phyloP scores from a whole-genome alignment of 345 rosid species.

The Hibiscus mutabilis region DNA sequence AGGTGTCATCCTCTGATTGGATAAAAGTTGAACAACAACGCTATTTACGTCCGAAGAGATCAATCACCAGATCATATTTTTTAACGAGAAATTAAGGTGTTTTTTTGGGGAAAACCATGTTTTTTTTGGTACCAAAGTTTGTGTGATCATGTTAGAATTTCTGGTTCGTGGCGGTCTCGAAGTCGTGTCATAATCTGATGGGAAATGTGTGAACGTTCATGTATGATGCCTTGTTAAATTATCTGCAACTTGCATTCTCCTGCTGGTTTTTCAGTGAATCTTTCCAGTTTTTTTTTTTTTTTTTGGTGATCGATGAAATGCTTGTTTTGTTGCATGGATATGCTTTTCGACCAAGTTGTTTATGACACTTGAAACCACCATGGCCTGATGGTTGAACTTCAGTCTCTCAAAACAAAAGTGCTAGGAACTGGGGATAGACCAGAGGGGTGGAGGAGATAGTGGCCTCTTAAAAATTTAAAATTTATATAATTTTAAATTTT shows the following conservation, averaged over 20 bases:
- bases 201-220: conserved; percentile 3
- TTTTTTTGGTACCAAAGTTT: neutral
- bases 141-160: neutral
- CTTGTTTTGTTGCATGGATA: neutral
- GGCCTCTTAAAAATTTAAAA: too few relatives aligned
- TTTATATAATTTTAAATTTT: too few relatives aligned
- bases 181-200: conserved; percentile 2
- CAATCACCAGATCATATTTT: neutral
- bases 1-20: conserved; percentile 2
- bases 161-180: neutral
- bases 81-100: neutral
- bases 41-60: neutral
- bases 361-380: too few relatives aligned
- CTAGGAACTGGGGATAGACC: too few relatives aligned
- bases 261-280: neutral
- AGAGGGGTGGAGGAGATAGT: too few relatives aligned
- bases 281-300: too few relatives aligned
- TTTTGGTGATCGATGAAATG: neutral
- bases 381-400: too few relatives aligned
- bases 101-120: neutral
- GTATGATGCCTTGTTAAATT: neutral
- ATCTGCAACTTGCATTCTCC: neutral
- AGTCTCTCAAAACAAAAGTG: too few relatives aligned
- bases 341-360: too few relatives aligned
- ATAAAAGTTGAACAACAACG: neutral